These are phyloP conservation scores for Solanum verrucosum DNA, from an alignment of 257 asterid genomes.

Conservation along the genomic window DNA sequence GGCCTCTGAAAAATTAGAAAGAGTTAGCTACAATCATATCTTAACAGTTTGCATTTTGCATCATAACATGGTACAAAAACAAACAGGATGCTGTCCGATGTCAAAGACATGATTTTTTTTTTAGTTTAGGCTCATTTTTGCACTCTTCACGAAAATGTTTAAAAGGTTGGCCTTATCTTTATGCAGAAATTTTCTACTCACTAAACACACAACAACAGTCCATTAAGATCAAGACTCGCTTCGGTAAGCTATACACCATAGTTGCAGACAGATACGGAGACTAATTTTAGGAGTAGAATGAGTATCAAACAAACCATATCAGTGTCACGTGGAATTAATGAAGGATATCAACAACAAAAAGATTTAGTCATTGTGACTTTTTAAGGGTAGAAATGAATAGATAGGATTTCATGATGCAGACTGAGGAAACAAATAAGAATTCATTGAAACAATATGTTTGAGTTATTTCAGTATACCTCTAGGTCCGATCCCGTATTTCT, in stretches of 20 bases:
- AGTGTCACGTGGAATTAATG: not conserved
- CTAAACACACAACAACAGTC: not conserved
- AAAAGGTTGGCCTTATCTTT: not conserved
- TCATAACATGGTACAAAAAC: not conserved
- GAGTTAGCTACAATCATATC: not conserved
- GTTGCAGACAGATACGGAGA: not conserved
- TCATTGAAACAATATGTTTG: not conserved
- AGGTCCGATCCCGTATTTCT: not conserved
- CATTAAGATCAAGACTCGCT: not conserved
- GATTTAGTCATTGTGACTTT: not conserved
- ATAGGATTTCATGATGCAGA: not conserved
- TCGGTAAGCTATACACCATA: not conserved
- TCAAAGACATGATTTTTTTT: not conserved
- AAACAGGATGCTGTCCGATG: not conserved
- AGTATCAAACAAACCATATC: not conserved
- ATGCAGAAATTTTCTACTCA: not conserved
- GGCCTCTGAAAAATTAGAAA: not conserved
- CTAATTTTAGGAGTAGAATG: not conserved
- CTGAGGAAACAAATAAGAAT: not conserved
- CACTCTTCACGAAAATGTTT: not conserved
- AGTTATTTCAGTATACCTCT: not conserved
- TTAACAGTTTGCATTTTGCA: not conserved
- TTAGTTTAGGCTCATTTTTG: not conserved
- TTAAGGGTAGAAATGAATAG: not conserved
- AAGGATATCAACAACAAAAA: not conserved